Evolutionary conservation across 169 alveolate genomes (phyloP).

Genomic region (Hepatocystis sp.): DNA sequence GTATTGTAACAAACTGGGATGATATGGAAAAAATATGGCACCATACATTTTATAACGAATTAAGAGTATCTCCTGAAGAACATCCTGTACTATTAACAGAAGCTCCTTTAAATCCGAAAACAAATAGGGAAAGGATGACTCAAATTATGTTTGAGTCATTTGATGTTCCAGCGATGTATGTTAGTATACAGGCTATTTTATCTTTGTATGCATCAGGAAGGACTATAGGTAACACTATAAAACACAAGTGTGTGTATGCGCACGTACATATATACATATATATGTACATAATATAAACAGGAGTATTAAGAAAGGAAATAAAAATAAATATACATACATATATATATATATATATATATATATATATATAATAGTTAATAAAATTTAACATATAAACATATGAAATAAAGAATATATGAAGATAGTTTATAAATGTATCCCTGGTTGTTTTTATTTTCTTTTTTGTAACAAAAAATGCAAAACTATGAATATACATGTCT

Average conservation of each 20-base stretch:
- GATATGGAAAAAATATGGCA: conserved; percentile 99
- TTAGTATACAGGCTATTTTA: conserved; percentile 98
- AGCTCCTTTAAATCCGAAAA: conserved; percentile 98
- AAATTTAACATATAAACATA: too few relatives aligned
- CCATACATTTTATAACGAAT: conserved; percentile 98
- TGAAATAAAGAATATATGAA: too few relatives aligned
- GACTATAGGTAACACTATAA: conserved; percentile 98
- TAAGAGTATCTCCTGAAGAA: conserved; percentile 97
- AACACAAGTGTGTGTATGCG: too few relatives aligned
- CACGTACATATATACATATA: too few relatives aligned
- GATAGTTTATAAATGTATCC: too few relatives aligned
- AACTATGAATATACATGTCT: not conserved
- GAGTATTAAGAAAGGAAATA: conserved; percentile 79
- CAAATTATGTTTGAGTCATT: conserved; percentile 98
- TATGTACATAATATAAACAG: too few relatives aligned
- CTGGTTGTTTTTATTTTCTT: too few relatives aligned
- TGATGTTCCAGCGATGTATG: conserved; percentile 98
- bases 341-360: too few relatives aligned
- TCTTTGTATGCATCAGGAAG: conserved; percentile 99
- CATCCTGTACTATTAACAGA: conserved; percentile 97
- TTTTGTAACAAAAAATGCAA: not conserved
- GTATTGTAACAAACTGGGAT: conserved; percentile 99
- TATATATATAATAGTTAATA: too few relatives aligned
- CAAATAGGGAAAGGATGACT: conserved; percentile 98
- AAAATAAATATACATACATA: too few relatives aligned